Conservation (phyloP, 2,329 filamentous ascomycete genomes). For the Ophiostoma quercus region DNA sequence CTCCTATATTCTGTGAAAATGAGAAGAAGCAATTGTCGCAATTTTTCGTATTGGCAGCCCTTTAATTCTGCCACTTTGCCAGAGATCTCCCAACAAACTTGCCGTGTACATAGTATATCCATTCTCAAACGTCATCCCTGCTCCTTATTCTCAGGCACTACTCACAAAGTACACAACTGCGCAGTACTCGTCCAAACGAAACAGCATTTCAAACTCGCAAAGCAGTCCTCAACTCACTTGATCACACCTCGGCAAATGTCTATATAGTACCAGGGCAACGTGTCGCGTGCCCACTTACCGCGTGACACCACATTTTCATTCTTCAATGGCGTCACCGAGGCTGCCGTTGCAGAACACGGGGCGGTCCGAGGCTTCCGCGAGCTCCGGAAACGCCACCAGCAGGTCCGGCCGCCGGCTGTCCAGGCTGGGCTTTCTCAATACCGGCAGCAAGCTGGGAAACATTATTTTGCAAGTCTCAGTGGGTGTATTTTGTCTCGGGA, state of each 20-base stretch:
- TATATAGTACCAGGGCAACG: conserved; percentile 3
- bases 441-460: conserved; percentile 11
- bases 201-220: background rate
- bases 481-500: conserved; percentile 15
- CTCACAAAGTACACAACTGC: background rate
- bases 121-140: conserved; percentile 10
- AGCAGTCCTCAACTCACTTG: background rate
- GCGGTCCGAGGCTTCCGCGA: background rate
- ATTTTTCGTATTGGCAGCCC: background rate
- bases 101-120: background rate
- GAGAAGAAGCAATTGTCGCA: background rate
- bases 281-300: conserved; percentile 5
- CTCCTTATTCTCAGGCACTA: background rate
- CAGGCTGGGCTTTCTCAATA: background rate
- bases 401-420: background rate
- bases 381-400: background rate
- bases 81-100: conserved; percentile 5
- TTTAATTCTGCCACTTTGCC: background rate
- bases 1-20: background rate
- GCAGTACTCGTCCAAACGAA: background rate
- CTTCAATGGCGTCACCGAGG: conserved; percentile 5
- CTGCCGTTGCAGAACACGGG: conserved; percentile 9
- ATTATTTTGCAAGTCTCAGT: conserved; percentile 14
- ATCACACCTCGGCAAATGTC: background rate
- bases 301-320: background rate